Evolutionary conservation across 108 stramenopile genomes (phyloP).

Genomic region (Epithemia pelagica): DNA sequence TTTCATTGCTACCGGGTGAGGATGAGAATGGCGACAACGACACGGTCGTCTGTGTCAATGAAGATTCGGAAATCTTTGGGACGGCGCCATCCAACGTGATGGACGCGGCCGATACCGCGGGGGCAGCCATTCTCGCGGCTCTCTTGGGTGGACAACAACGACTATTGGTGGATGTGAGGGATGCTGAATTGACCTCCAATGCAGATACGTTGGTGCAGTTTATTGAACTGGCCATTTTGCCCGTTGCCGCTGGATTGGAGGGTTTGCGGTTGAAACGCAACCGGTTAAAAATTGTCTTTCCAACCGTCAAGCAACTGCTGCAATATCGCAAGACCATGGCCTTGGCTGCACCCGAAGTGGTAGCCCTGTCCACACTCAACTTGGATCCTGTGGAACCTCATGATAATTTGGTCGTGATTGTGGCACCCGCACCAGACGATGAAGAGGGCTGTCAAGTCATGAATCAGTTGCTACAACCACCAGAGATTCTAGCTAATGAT

Average conservation of each 20-base stretch:
- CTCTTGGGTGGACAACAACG: slow-evolving; percentile 80
- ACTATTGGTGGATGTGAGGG: slow-evolving; percentile 89
- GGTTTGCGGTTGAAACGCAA: slow-evolving; percentile 58
- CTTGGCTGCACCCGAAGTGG: slow-evolving; percentile 78
- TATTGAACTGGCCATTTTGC: slow-evolving; percentile 76
- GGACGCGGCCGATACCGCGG: slow-evolving; percentile 84
- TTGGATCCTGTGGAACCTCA: slow-evolving; percentile 78
- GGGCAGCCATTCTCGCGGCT: slow-evolving; percentile 71
- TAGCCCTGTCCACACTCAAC: slow-evolving; percentile 74
- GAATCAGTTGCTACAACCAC: slow-evolving; percentile 51
- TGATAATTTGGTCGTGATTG: slow-evolving; percentile 77
- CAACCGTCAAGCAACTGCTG: slow-evolving; percentile 79
- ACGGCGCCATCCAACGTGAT: slow-evolving; percentile 75
- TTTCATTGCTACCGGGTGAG: not conserved
- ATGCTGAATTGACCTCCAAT: slow-evolving; percentile 77
- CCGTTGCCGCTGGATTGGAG: slow-evolving; percentile 83
- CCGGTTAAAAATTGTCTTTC: slow-evolving; percentile 85
- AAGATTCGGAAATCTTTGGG: slow-evolving; percentile 83
- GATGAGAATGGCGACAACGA: slow-evolving; percentile 9
- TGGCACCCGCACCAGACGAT: slow-evolving; percentile 82
- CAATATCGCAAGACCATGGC: slow-evolving; percentile 75
- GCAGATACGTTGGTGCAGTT: slow-evolving; percentile 76
- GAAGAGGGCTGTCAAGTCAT: slow-evolving; percentile 60
- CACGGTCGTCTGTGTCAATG: slow-evolving; percentile 29
- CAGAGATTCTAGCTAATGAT: slow-evolving; percentile 17